Percentiles rank a stretch among this genome's conserved stretches.
phyloP scores from a whole-genome alignment of 352 stramenopile genomes.

The Pythium brachiatum region DNA sequence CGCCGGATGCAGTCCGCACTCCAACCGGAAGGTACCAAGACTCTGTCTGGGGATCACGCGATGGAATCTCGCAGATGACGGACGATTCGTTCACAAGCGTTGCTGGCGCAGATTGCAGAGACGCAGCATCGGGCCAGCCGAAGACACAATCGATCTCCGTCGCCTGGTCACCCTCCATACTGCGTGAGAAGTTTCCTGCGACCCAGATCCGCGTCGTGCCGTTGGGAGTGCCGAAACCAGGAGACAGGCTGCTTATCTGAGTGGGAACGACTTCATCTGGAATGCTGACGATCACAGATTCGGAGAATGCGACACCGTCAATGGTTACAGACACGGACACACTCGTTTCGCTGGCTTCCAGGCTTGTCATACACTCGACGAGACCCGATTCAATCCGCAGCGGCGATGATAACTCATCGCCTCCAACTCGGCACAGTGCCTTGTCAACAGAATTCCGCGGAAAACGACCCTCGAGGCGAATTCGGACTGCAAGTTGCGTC shows the following conservation, averaged over 20 bases:
- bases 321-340: neutral
- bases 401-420: neutral
- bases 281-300: neutral
- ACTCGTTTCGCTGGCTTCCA: neutral
- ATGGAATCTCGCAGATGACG: slow-evolving; percentile 30
- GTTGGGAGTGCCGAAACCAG: slow-evolving; percentile 7
- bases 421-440: slow-evolving; percentile 8
- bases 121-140: neutral
- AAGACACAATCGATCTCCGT: neutral
- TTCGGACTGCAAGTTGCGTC: neutral
- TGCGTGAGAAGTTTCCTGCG: slow-evolving; percentile 1
- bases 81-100: slow-evolving; percentile 27
- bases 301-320: slow-evolving; percentile 13
- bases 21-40: slow-evolving; percentile 31
- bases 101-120: neutral
- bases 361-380: slow-evolving; percentile 1
- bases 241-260: neutral
- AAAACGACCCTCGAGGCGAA: neutral
- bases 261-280: neutral
- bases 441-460: neutral
- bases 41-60: slow-evolving; percentile 8
- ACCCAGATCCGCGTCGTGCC: slow-evolving; percentile 33
- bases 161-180: neutral
- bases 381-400: neutral
- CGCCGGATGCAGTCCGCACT: slow-evolving; percentile 22